These are phyloP conservation scores for Primulina eburnea DNA, from an alignment of 257 asterid genomes.

Conservation along the genomic window DNA sequence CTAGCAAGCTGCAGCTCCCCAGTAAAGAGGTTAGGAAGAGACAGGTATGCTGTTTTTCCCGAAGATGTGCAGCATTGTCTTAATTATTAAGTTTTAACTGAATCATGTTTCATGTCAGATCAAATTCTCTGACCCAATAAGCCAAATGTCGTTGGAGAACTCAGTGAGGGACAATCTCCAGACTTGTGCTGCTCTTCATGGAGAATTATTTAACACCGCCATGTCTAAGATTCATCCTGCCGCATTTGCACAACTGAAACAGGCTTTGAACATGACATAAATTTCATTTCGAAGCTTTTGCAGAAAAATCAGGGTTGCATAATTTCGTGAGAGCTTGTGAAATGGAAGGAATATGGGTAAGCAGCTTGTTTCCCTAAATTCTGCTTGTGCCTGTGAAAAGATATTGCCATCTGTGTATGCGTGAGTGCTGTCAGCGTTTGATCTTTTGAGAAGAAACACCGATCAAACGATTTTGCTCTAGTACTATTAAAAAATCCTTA, in stretches of 20 bases:
- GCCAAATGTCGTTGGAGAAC: conserved; percentile 70
- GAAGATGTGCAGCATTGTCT: conserved; percentile 6
- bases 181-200: conserved; percentile 84
- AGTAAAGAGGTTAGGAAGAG: conserved; percentile 87
- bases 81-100: not conserved
- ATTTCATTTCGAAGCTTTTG: conserved; percentile 20
- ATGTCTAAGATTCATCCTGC: conserved; percentile 87
- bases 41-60: conserved; percentile 55
- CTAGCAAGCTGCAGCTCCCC: conserved; percentile 72
- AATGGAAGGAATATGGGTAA: conserved; percentile 26
- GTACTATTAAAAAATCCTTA: not conserved
- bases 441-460: not conserved
- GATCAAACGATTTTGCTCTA: not conserved
- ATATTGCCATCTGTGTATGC: not conserved
- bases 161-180: conserved; percentile 86
- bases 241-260: conserved; percentile 71
- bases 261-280: conserved; percentile 80
- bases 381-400: conserved; percentile 1
- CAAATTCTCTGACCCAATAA: conserved; percentile 81
- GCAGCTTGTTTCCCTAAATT: conserved; percentile 11
- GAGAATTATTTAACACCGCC: conserved; percentile 73
- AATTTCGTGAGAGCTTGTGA: conserved; percentile 25
- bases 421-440: no score
- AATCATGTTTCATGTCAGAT: conserved; percentile 44
- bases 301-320: conserved; percentile 28